Percentiles rank a stretch among this genome's conserved stretches.
phyloP scores from a whole-genome alignment of 257 asterid genomes.

The Plectranthus barbatus region DNA sequence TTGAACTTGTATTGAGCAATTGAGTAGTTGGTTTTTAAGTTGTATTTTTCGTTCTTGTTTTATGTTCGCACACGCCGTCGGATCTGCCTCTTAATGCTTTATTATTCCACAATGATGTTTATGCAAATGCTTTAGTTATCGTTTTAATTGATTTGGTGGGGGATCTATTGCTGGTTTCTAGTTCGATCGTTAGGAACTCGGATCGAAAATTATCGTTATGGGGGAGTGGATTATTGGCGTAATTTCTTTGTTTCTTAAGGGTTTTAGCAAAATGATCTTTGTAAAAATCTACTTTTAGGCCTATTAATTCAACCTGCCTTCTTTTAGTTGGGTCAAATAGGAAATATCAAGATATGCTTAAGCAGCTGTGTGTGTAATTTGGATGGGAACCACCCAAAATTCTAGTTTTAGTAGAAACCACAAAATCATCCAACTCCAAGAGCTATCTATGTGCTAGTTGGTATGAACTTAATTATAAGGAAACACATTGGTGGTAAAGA shows the following conservation, averaged over 20 bases:
- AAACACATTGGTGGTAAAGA: not conserved
- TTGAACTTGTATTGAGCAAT: not conserved
- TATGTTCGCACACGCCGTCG: not conserved
- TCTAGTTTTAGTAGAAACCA: not conserved
- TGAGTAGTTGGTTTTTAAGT: not conserved
- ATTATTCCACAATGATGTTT: slow-evolving; percentile 5
- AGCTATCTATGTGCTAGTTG: not conserved
- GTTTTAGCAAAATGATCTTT: not conserved
- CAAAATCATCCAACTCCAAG: not conserved
- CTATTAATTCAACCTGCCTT: too few species aligned
- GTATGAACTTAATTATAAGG: not conserved
- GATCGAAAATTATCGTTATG: not conserved
- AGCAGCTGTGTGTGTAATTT: not conserved
- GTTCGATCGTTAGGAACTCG: not conserved
- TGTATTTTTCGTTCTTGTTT: not conserved
- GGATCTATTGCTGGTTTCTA: slow-evolving; percentile 9
- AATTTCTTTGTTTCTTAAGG: not conserved
- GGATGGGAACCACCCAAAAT: not conserved
- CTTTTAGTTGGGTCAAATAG: not conserved
- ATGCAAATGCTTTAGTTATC: not conserved
- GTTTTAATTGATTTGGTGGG: not conserved
- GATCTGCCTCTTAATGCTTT: slow-evolving; percentile 6
- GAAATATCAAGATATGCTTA: slow-evolving; percentile 1
- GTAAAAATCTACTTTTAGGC: too few species aligned
- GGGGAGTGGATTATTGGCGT: not conserved